Base-by-base conservation (phyloP, 2,329 filamentous ascomycete species). In the Nigrospora osmanthi region DNA sequence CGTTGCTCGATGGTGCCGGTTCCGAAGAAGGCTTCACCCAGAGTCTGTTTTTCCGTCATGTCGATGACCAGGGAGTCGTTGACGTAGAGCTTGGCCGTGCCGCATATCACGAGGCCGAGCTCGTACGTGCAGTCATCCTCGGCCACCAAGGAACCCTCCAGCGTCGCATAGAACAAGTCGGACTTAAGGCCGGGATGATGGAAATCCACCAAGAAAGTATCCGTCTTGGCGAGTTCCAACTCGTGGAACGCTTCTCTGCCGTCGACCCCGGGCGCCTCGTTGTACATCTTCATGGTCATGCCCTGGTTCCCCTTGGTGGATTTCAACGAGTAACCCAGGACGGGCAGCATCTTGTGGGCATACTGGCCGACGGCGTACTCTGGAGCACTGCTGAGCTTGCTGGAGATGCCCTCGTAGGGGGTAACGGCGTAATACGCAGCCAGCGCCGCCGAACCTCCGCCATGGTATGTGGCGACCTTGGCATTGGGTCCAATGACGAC, bases 391-490 rank as follows among this genome's bases (percentile, higher is more conserved):
- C 55, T 58, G 1, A 77, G 64, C 57, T 77, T 76, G 32, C 69
- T 69, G 35, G 71, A 74, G 54, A 89, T 87, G 7, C 84, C 85
- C 46, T 86, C 82, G 23, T 83, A 80, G 2, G 85, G 86, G 0
- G 81, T 87, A 16, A 89, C 73, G 40, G 84, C 83, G 47, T 83
- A 81, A 64, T 85, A 86, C 7, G 75, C 68, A 11, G 64, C 63
- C 28, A 80, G 62, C 0, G 78, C 74, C 2, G 82, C 83, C 5
- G 80, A 84, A 16, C 83, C 83, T 46, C 82, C 83, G 33, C 83
- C 83, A 52, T 81, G 74, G 50, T 78, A 78, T 2, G 71, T 73
- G 1, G 75, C 69, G 37, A 72, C 59, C 56, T 77, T 79, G 10
- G 76, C 75, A 50, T 80, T 80, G 14, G 76, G 76, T 0, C 77